Conservation (phyloP, 2,329 filamentous ascomycete species). For the Falciphora oryzae region DNA sequence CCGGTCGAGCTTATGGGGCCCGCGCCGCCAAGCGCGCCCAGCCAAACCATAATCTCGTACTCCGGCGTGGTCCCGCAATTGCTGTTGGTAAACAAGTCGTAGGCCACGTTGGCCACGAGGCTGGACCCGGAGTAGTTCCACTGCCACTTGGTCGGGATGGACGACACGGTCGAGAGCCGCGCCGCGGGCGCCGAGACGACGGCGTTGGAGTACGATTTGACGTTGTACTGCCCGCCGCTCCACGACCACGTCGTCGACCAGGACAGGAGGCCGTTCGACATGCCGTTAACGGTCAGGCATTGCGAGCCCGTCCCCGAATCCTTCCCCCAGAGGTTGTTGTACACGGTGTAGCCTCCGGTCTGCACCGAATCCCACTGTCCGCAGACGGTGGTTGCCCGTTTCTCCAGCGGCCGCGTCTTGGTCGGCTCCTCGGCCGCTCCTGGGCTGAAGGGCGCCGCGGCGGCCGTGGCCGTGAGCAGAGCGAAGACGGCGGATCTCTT, state of each 20-base stretch:
- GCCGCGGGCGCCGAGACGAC: conserved; percentile 27
- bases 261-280: conserved; percentile 28
- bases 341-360: conserved; percentile 38
- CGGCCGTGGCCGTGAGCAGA: conserved; percentile 12
- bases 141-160: conserved; percentile 32
- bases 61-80: conserved; percentile 36
- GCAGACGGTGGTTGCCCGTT: conserved; percentile 12
- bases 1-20: conserved; percentile 51
- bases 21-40: conserved; percentile 50
- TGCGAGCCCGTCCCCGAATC: conserved; percentile 32
- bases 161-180: conserved; percentile 28
- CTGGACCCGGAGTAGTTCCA: conserved; percentile 29
- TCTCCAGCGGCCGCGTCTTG: conserved; percentile 6
- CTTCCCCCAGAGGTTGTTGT: conserved; percentile 48
- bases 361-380: conserved; percentile 15
- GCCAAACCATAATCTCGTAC: conserved; percentile 64
- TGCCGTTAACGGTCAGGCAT: conserved; percentile 34
- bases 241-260: conserved; percentile 41
- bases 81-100: conserved; percentile 53
- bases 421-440: background rate
- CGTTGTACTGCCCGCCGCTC: conserved; percentile 31
- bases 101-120: conserved; percentile 50
- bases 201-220: conserved; percentile 43
- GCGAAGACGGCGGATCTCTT: conserved; percentile 11
- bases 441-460: conserved; percentile 8